phyloP scores from a whole-genome alignment of 2,329 filamentous ascomycete species.

The Monosporascus sp. region DNA sequence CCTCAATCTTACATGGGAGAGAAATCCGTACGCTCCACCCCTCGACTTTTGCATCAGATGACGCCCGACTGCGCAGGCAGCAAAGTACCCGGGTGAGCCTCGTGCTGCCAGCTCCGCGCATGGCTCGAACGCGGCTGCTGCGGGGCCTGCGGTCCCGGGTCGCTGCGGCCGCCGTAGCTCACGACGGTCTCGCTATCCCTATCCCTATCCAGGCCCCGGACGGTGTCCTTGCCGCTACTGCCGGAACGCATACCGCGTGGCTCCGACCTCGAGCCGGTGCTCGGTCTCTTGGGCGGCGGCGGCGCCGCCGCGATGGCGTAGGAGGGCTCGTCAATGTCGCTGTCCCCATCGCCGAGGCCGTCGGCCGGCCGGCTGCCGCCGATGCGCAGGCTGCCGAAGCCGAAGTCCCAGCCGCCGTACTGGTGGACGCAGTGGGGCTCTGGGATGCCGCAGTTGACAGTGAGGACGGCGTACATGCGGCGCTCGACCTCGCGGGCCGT shows the following conservation, averaged over 20 bases:
- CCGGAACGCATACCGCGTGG: background rate
- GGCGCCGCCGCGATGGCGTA: too few relatives aligned
- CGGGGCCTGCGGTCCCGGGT: background rate
- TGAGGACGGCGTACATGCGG: slow-evolving; percentile 47
- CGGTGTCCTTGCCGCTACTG: background rate
- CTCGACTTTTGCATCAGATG: background rate
- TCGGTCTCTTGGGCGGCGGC: background rate
- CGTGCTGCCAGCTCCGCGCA: background rate
- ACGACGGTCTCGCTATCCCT: background rate
- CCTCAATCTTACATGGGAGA: too few relatives aligned
- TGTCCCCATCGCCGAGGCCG: background rate
- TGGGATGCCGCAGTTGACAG: slow-evolving; percentile 38
- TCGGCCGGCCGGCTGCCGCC: slow-evolving; percentile 15
- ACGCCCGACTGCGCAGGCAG: background rate
- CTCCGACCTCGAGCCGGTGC: background rate
- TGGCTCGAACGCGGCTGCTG: background rate
- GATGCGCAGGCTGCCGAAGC: slow-evolving; percentile 28
- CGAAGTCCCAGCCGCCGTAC: slow-evolving; percentile 31
- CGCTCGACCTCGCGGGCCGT: slow-evolving; percentile 47
- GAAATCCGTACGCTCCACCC: background rate
- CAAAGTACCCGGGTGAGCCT: background rate
- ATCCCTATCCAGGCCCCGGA: too few relatives aligned
- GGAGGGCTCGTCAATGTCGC: too few relatives aligned
- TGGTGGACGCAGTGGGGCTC: slow-evolving; percentile 52
- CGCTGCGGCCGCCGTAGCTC: background rate